Percentiles rank a stretch among this genome's conserved stretches.
These are phyloP conservation scores for Hypoxylon sp. DNA, from an alignment of 2,329 filamentous ascomycete genomes.

Conservation along the genomic window DNA sequence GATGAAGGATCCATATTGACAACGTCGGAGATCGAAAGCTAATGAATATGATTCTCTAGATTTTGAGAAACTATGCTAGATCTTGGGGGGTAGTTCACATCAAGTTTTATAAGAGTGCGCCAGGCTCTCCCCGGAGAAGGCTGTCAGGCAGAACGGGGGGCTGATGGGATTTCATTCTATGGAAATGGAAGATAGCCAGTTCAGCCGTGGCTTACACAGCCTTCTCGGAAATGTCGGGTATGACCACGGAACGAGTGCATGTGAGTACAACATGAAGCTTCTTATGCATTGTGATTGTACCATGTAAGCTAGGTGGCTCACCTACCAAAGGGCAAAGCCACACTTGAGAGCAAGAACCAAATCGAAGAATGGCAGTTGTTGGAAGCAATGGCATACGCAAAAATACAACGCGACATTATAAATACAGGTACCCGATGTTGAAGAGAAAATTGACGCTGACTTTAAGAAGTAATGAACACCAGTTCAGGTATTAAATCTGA, in stretches of 20 bases:
- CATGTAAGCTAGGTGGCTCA: neutral
- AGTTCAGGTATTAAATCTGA: too few relatives aligned
- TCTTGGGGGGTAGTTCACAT: neutral
- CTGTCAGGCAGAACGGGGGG: conserved; percentile 1
- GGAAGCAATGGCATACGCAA: neutral
- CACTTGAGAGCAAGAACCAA: neutral
- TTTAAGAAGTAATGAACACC: too few relatives aligned
- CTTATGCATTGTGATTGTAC: neutral
- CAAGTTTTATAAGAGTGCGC: neutral
- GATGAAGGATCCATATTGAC: conserved; percentile 18
- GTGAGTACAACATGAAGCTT: neutral
- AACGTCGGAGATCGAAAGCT: neutral
- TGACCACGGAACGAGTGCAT: neutral
- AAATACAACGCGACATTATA: neutral
- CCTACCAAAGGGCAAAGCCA: neutral
- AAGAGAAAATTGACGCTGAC: neutral
- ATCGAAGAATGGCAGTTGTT: neutral
- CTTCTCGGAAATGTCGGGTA: neutral
- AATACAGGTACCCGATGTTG: neutral
- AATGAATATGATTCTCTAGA: neutral
- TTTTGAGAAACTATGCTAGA: neutral
- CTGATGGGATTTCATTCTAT: neutral
- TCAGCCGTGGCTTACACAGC: neutral
- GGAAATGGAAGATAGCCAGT: neutral
- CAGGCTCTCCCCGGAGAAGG: neutral